Evolutionary conservation across 441 rosid species (phyloP).

Genomic region (Populus hybrid): DNA sequence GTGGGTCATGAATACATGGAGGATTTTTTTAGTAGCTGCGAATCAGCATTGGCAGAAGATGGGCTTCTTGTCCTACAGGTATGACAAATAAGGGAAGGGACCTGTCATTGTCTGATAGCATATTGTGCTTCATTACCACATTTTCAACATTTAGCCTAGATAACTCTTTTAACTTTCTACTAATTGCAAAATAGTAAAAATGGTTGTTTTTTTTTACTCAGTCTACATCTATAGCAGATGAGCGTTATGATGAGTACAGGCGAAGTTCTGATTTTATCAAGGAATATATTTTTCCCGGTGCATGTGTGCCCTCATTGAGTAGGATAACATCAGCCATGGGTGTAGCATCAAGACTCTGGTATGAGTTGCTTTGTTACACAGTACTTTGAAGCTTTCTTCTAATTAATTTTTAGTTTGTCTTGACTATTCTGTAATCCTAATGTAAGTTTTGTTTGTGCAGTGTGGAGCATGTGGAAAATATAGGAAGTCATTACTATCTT

Average conservation of each 20-base stretch:
- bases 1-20: constrained; percentile 83
- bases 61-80: constrained; percentile 84
- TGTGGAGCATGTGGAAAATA: constrained; percentile 82
- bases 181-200: too few species aligned
- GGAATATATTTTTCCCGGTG: constrained; percentile 92
- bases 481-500: constrained; percentile 81
- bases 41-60: constrained; percentile 63
- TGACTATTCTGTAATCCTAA: too few species aligned
- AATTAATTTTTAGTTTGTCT: too few species aligned
- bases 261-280: constrained; percentile 79
- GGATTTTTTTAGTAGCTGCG: constrained; percentile 67
- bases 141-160: too few species aligned
- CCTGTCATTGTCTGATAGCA: too few species aligned
- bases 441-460: constrained; percentile 26
- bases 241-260: constrained; percentile 73
- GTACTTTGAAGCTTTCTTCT: not conserved
- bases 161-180: too few species aligned
- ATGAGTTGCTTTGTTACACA: not conserved
- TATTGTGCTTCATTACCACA: too few species aligned
- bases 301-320: constrained; percentile 74
- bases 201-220: too few species aligned
- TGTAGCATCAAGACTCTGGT: constrained; percentile 77
- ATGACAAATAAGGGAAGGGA: too few species aligned
- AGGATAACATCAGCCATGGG: constrained; percentile 43
- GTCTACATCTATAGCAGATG: constrained; percentile 86